Evolutionary conservation across 1,284 basidiomycete genomes (phyloP), one percentile per base, ranked within the genome.

Genomic region (Boletus subluridellus): DNA sequence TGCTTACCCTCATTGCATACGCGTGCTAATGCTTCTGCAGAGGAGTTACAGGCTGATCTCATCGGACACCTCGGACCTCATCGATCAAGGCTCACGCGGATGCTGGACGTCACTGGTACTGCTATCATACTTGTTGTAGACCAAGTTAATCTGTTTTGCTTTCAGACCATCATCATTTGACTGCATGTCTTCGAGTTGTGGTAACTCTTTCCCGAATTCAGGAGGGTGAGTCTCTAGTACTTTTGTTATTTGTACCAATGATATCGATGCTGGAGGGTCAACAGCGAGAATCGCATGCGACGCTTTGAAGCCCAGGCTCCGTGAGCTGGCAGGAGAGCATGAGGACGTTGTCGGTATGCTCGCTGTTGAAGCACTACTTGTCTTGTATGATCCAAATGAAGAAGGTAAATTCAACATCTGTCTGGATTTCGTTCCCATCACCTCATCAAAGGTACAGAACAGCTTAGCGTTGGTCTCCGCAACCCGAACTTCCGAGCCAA

Each of bases 341-440:
- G 21, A 54, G 15, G 52, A 37, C 9, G 42, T 44, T 14, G 39
- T 48, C 2, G 52, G 49, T 5, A 45, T 51, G 37, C 56, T 71
- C 5, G 64, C 66, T 9, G 60, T 62, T 8, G 66, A 72, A 26
- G 49, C 59, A 53, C 45, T 53, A 2, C 57, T 70, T 34, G 44
- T 50, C 1, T 34, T 70, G 0, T 63, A 58, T 10, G 17, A 60
- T 7, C 32, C 26, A 3, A 12, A 5, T 4, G 60, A 62, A 1
- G 21, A 4, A 48, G 14, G 69, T 66, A 52, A 0, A 54, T 24
- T 17, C 21, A 7, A 21, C 3, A 7, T 17, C 3, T 34, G 10
- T 46, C 26, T 12, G 35, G 1, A 21, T 21, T n/a, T 53, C 21
- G 28, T 37, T 28, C 35, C 21, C 10, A 21, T 30, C 3, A 14